Base-by-base conservation (phyloP, 495 filamentous ascomycete species). In the Penicillium crystallinum region DNA sequence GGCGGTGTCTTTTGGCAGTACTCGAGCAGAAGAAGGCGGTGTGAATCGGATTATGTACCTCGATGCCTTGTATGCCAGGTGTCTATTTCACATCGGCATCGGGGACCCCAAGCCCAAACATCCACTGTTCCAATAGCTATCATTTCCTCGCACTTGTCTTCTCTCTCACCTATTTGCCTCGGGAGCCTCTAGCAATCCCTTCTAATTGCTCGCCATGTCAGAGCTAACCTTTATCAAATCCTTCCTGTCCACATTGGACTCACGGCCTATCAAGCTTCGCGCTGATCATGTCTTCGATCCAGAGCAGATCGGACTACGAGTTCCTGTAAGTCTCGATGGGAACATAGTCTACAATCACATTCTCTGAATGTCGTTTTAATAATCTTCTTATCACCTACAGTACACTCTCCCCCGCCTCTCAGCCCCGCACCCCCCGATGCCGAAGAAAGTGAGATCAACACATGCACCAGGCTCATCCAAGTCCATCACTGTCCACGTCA, bases 221-320 rank as follows among this genome's bases (percentile, higher is more conserved):
- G 91, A 97, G 77, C 60, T 91, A 40, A 67, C 80, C 45, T 98
- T 95, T 67, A 81, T 89, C 53, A 91, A 88, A 68, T 74, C 81
- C 41, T 96, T 92, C 73, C 85, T 98, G 57, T 74, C 86, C 17
- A 76, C 80, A 17, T 81, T 97, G 43, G 89, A 92, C 73, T 77
- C 81, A 30, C 81, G 84, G 51, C 86, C 88, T 8, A 66, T 84
- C 59, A 92, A 90, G 70, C 78, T 96, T 43, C 78, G 82, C 10
- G 71, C 86, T 53, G 90, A 96, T 70, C 84, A 96, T 82, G 82
- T 92, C 72, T 84, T 88, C 66, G 88, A 96, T 62, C 81, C 88
- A 29, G 83, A 83, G 59, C 81, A 76, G 52, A 83, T 91, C 61
- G 83, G 86, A 14, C 72, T 83, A 27, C 81, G 82, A 46, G 73